Conservation (phyloP, 768 basidiomycete genomes). For the Naganishia friedmannii region DNA sequence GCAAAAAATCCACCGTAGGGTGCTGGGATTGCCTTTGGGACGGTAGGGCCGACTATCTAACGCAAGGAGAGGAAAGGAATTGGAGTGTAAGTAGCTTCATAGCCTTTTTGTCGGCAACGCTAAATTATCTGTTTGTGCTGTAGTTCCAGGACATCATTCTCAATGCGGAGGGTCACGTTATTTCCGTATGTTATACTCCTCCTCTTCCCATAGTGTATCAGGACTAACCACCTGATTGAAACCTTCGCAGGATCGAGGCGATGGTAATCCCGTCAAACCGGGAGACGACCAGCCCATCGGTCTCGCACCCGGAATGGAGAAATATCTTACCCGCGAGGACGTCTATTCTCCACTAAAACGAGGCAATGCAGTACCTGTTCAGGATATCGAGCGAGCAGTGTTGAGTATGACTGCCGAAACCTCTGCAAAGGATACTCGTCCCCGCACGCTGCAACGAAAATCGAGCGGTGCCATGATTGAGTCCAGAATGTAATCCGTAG, state of each 20-base stretch:
- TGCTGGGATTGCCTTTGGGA: conserved; percentile 47
- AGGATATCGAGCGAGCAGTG: conserved; percentile 26
- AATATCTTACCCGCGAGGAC: conserved; percentile 37
- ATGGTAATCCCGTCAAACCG: conserved; percentile 35
- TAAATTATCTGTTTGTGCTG: too few species aligned
- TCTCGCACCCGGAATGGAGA: conserved; percentile 42
- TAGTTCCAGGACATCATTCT: conserved; percentile 46
- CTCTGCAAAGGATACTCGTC: background rate
- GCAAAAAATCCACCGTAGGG: conserved; percentile 35
- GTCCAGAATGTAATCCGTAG: conserved; percentile 17
- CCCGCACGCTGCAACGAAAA: conserved; percentile 3
- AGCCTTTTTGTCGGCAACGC: background rate
- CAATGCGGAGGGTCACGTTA: conserved; percentile 44
- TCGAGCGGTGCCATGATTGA: conserved; percentile 16
- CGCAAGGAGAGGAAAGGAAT: conserved; percentile 50
- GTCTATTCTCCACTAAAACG: conserved; percentile 22
- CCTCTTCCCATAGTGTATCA: background rate
- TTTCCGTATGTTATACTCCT: conserved; percentile 38
- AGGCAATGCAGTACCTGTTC: background rate
- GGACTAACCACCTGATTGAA: background rate
- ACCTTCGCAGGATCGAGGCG: conserved; percentile 43
- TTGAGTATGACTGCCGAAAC: conserved; percentile 9
- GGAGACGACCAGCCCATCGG: conserved; percentile 43
- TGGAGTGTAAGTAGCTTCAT: conserved; percentile 40
- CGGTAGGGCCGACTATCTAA: conserved; percentile 49